Base-by-base conservation (phyloP, 1,284 basidiomycete genomes). In the Pyrrhoderma lamaoense region DNA sequence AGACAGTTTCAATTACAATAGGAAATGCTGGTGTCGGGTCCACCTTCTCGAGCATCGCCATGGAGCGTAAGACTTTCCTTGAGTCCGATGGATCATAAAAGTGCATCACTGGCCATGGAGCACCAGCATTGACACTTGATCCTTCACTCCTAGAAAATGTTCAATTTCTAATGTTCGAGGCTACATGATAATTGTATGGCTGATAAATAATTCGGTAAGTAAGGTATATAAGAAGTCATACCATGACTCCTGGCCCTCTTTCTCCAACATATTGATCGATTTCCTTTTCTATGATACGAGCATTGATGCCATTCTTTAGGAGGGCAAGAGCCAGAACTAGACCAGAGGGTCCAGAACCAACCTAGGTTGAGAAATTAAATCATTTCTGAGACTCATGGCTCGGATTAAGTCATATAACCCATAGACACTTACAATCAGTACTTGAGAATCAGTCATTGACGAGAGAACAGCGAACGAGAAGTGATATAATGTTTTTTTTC, bases 211-310 rank as follows among this genome's bases (percentile, higher is more conserved):
- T n/a, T n/a, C n/a, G n/a, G n/a, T n/a, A n/a, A n/a, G n/a, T n/a
- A n/a, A n/a, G n/a, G 5, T 19, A n/a, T n/a, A n/a, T n/a, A n/a
- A n/a, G n/a, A n/a, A n/a, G n/a, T 18, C 51, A 11, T 21, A 53
- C 52, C 47, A 45, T 36, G n/a, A 53, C 42, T 14, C 52, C 52
- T 18, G 47, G 8, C 3, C 52, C 52, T 38, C 47, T 43, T 25
- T 42, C 31, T 5, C 45, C 46, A 11, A 40, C 21, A 19, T 47
- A 43, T 11, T 52, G 31, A 4, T 52, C 18, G 13, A 16, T 14
- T 25, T 50, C 45, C 35, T 54, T 54, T 22, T 50, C 52, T n/a
- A 54, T 50, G 42, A 54, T 42, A 7, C 52, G 39, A 7, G 49
- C 52, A 7, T 31, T 8, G 8, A 54, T 23, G 5, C 52, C 52